Conservation (phyloP, 176 grass and related monocot genomes). For the Musa itinerans region DNA sequence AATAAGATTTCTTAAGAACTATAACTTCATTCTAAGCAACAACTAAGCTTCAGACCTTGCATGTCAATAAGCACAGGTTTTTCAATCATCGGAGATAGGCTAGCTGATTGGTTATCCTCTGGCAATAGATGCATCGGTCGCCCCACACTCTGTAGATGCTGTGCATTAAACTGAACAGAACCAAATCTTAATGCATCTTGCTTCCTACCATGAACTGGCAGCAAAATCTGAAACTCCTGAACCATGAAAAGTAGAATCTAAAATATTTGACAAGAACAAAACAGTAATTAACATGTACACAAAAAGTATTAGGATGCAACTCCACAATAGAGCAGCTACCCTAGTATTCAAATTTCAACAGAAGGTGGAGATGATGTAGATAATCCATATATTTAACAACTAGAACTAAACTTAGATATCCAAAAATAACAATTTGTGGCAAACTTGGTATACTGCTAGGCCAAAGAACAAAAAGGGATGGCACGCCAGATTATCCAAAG, state of each 20-base stretch:
- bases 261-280: background rate
- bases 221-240: constrained; percentile 11
- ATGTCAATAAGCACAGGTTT: constrained; percentile 39
- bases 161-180: constrained; percentile 27
- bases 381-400: no score
- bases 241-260: background rate
- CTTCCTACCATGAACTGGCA: constrained; percentile 7
- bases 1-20: background rate
- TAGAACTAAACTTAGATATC: no score
- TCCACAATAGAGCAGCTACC: no score
- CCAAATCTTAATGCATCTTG: constrained; percentile 18
- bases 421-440: no score
- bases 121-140: constrained; percentile 14
- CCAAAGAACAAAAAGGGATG: no score
- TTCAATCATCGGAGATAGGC: constrained; percentile 28
- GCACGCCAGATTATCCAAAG: no score
- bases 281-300: background rate
- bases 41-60: constrained; percentile 34
- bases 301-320: background rate
- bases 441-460: no score
- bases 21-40: background rate
- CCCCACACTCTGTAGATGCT: constrained; percentile 28
- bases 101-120: background rate
- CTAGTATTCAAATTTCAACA: no score
- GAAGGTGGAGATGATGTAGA: no score